Evolutionary conservation across 2,329 filamentous ascomycete genomes (phyloP).

Genomic region (Paecilomyces variotii): DNA sequence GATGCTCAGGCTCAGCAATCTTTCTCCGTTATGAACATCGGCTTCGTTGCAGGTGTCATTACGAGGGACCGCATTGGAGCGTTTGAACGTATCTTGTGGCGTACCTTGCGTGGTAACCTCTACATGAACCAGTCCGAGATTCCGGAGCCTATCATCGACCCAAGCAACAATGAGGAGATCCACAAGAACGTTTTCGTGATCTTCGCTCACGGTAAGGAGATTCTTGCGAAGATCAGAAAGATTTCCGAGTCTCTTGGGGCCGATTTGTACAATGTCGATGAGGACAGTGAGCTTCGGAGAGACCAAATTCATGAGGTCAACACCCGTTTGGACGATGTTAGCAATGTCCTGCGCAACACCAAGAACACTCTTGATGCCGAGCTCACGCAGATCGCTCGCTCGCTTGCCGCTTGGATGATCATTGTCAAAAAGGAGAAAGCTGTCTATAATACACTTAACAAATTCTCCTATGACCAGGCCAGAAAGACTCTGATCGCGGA

Average conservation of each 20-base stretch:
- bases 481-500: slow-evolving; percentile 95
- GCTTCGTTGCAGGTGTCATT: slow-evolving; percentile 95
- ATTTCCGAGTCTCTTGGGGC: slow-evolving; percentile 96
- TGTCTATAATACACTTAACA: slow-evolving; percentile 89
- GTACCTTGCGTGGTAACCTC: slow-evolving; percentile 90
- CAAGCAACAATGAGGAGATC: slow-evolving; percentile 81
- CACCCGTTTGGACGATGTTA: slow-evolving; percentile 79
- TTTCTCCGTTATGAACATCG: slow-evolving; percentile 97
- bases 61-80: slow-evolving; percentile 84
- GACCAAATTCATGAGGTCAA: slow-evolving; percentile 99
- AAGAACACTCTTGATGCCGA: slow-evolving; percentile 90
- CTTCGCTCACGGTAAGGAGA: slow-evolving; percentile 96
- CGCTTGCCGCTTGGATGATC: slow-evolving; percentile 93
- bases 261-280: slow-evolving; percentile 92
- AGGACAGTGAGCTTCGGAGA: slow-evolving; percentile 88
- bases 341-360: slow-evolving; percentile 88
- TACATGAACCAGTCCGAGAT: slow-evolving; percentile 99
- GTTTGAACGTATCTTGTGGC: slow-evolving; percentile 96
- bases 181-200: slow-evolving; percentile 99
- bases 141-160: slow-evolving; percentile 83
- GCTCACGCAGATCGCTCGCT: slow-evolving; percentile 85
- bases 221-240: slow-evolving; percentile 96
- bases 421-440: slow-evolving; percentile 98
- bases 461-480: slow-evolving; percentile 93
- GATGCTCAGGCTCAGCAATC: slow-evolving; percentile 64